Conservation (phyloP, 495 filamentous ascomycete species). For the Aspergillus ostianus region DNA sequence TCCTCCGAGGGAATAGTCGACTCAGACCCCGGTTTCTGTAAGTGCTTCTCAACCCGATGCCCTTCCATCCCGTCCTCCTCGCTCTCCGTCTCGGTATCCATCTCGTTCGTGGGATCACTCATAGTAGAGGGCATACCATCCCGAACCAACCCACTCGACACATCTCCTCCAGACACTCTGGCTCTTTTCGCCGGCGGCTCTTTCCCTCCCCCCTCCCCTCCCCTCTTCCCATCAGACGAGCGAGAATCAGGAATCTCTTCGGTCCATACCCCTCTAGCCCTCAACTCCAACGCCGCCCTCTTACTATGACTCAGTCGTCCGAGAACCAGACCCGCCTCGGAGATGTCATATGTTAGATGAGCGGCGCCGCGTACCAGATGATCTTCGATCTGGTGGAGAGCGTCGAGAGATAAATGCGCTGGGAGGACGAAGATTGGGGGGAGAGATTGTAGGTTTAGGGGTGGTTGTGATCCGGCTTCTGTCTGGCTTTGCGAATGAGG, state of each 20-base stretch:
- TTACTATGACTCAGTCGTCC: constrained; percentile 66
- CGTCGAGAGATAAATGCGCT: constrained; percentile 61
- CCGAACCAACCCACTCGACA: background rate
- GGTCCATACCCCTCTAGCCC: constrained; percentile 59
- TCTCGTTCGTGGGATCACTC: constrained; percentile 9
- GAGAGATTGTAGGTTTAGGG: constrained; percentile 18
- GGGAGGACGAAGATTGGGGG: constrained; percentile 75
- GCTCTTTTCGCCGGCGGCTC: constrained; percentile 16
- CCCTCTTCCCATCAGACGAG: too few species aligned
- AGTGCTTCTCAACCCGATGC: constrained; percentile 8
- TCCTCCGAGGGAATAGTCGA: background rate
- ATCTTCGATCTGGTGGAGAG: constrained; percentile 62
- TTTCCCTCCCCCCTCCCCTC: too few species aligned
- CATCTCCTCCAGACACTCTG: background rate
- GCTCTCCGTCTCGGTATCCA: constrained; percentile 34
- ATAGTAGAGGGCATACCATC: background rate
- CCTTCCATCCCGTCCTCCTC: constrained; percentile 23
- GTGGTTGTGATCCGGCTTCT: background rate
- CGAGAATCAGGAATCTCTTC: constrained; percentile 41
- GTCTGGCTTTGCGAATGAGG: background rate
- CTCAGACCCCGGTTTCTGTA: constrained; percentile 6
- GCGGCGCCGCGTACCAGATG: constrained; percentile 54
- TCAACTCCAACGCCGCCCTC: constrained; percentile 75
- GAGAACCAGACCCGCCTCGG: constrained; percentile 71
- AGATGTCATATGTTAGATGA: constrained; percentile 66